Percentiles rank a stretch among this genome's conserved stretches.
These are phyloP conservation scores for Phytophthora cajani DNA, from an alignment of 352 stramenopile genomes.

Conservation along the genomic window DNA sequence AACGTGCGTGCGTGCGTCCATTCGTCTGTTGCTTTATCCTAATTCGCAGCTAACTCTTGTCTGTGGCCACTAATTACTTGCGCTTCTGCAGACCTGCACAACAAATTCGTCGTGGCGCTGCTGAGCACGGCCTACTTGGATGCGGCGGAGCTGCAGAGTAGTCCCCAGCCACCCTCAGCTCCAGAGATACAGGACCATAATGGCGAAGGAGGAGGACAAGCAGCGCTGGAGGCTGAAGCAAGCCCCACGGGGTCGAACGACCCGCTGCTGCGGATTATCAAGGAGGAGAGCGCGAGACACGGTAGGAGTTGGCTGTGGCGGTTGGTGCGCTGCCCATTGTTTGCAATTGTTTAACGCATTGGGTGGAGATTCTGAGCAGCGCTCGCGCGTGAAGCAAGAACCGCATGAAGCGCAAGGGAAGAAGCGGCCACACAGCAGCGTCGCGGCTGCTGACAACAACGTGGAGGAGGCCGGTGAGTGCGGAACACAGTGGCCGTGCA, in stretches of 20 bases:
- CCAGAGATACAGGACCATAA: conserved; percentile 15
- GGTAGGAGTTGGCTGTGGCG: conserved; percentile 13
- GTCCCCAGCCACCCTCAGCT: conserved; percentile 11
- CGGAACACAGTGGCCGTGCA: background rate
- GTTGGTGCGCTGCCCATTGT: background rate
- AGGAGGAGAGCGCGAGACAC: conserved; percentile 28
- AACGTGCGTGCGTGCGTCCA: conserved; percentile 34
- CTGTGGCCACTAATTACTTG: conserved; percentile 7
- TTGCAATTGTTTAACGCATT: conserved; percentile 24
- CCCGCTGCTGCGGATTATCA: conserved; percentile 31
- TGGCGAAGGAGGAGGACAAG: conserved; percentile 6
- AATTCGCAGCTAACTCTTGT: background rate
- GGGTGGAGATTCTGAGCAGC: conserved; percentile 39
- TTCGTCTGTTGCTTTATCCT: background rate
- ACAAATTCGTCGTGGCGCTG: conserved; percentile 63
- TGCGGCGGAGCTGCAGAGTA: conserved; percentile 8
- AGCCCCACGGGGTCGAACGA: conserved; percentile 10
- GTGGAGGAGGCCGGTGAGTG: conserved; percentile 31
- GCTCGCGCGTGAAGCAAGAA: conserved; percentile 12
- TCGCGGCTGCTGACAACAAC: conserved; percentile 24
- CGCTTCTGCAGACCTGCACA: conserved; percentile 50
- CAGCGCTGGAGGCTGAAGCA: background rate
- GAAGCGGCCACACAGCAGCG: conserved; percentile 39
- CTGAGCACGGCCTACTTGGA: conserved; percentile 45
- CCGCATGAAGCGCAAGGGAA: background rate